Base-by-base conservation (phyloP, 2,329 filamentous ascomycete species). In the Cytospora piceae region DNA sequence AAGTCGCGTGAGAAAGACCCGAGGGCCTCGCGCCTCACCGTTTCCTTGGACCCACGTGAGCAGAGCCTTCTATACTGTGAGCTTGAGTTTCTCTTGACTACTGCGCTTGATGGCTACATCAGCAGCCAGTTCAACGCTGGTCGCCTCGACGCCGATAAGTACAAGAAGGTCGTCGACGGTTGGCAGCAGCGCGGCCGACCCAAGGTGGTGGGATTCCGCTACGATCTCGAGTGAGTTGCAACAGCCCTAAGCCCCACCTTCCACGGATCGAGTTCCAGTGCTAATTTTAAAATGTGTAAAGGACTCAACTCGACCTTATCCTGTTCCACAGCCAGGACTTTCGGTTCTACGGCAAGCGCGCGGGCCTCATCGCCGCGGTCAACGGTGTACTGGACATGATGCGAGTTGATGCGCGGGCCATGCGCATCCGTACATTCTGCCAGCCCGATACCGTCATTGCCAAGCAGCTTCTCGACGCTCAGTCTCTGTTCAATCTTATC, bases 61-160 rank as follows among this genome's bases (percentile, higher is more conserved):
- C 85, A 87, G 71, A 84, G 82, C 58, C 79, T 87, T 11, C 73
- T 87, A 9, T 87, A 86, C 73, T 85, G 84, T 72, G 85, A 88
- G 72, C 79, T 87, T 9, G 84, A 87, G 71, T 87, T 81, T 69
- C 74, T 80, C 65, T 73, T 87, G n/a, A 81, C 79, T 65, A 81
- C 78, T 6, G 80, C 81, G 0, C 72, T 87, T 37, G 82, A 86
- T 64, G 73, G 75, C 14, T 87, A 85, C 74, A 82, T 87, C 64
- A 80, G 78, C 14, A 72, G 77, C 20, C 83, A 87, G 71, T 78
- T 86, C 64, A 80, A 83, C 69, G 79, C 79, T n/a, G 85, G 84
- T n/a, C 83, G 83, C 1, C 76, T 87, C 6, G 77, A 83, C 7
- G 75, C 80, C 0, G 79, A 81, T 69, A 83, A 84, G 70, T 79